A percentile compares a stretch with the other conserved stretches of the same genome.
phyloP scores from a whole-genome alignment of 2,329 filamentous ascomycete genomes.

The Talaromyces verruculosus region DNA sequence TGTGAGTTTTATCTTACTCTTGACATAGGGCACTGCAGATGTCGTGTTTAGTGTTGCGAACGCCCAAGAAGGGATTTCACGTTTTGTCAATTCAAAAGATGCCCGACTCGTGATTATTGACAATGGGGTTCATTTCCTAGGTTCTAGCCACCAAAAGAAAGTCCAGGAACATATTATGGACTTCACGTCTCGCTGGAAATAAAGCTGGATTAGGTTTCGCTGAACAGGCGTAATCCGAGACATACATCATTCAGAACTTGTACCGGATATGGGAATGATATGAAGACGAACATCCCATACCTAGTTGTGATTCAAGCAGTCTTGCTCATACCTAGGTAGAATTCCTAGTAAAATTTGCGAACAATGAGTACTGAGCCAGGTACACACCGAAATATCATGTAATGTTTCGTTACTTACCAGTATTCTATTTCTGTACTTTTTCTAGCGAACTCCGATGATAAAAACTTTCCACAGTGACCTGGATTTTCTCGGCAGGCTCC shows the following conservation, averaged over 20 bases:
- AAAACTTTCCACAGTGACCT: background rate
- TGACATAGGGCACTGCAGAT: constrained; percentile 19
- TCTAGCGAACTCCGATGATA: background rate
- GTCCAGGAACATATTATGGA: constrained; percentile 29
- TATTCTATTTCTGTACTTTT: background rate
- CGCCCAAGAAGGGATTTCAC: constrained; percentile 45
- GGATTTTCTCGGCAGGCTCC: background rate
- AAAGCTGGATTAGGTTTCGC: background rate
- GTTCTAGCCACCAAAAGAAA: constrained; percentile 44
- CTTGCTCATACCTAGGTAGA: background rate
- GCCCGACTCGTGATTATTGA: constrained; percentile 43
- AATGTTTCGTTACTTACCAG: background rate
- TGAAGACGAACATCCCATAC: too few species aligned
- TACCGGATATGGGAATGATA: background rate
- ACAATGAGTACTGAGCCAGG: background rate
- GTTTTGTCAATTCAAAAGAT: constrained; percentile 45
- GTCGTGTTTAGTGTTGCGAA: constrained; percentile 22
- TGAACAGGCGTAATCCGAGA: background rate
- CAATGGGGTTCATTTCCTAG: constrained; percentile 50
- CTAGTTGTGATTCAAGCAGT: background rate
- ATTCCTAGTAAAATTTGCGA: background rate
- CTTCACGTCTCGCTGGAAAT: constrained; percentile 14
- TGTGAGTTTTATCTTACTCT: constrained; percentile 42
- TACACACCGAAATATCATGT: background rate
- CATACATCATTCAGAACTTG: background rate